Base-by-base conservation (phyloP, 2,329 filamentous ascomycete genomes). In the Penicillium fuscoglaucum region DNA sequence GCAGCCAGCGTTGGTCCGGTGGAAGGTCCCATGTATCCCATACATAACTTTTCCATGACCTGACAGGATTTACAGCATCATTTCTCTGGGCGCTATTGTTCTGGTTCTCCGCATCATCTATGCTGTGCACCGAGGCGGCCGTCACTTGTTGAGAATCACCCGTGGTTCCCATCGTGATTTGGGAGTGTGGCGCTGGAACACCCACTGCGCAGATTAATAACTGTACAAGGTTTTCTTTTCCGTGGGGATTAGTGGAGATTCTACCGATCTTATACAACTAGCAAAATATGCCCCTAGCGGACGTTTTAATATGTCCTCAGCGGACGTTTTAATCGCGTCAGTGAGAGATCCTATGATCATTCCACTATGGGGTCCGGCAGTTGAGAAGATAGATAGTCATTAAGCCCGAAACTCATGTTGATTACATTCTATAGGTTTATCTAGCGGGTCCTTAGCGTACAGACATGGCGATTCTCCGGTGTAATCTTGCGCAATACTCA, bases 1-100 rank as follows among this genome's bases (percentile, higher is more conserved):
- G 46, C 12, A 72, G 55, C 67, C 64, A 67, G 8, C 68, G 66
- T 26, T 70, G 59, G 17, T 67, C 62, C 2, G 33, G 54, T 8
- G 65, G 65, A 13, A 66, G 49, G 7, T 68, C 66, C 55, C 58
- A 64, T 21, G 64, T 66, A 51, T 67, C 66, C 65, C 66, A 68
- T 7, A 68, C 13, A 15, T 66, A 66, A 13, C 65, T 59, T 31
- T 63, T 66, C 64, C 64, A 66, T n/a, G 64, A 55, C 12, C 47
- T 61, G 6, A 35, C 44, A 2, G 61, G 57, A 40, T 59, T 54
- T 7, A 46, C 45, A 17, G 46, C 4, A 5, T 43, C n/a, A 19
- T 44, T 24, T 12, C 24, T 12, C 8, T 41, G 40, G 4, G 35
- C 33, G 24, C 12, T 31, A n/a, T 35, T 52, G 44, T 29, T 26